Evolutionary conservation across 495 filamentous ascomycete species (phyloP).

Genomic region (Echria macrotheca): DNA sequence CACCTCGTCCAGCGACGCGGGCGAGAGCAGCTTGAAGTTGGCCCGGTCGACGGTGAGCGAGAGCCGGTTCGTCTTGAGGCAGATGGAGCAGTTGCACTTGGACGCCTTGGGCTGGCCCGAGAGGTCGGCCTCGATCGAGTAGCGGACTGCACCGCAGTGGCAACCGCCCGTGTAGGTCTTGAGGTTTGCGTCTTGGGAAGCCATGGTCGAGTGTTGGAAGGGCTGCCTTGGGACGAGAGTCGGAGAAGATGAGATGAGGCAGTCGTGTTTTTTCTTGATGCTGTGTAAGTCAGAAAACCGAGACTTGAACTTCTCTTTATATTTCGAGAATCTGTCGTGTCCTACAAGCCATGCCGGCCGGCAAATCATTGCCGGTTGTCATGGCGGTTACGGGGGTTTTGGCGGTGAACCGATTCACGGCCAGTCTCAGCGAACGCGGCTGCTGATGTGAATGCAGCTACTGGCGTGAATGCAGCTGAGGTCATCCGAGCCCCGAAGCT

Average conservation of each 20-base stretch:
- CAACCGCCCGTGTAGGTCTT: slow-evolving; percentile 8
- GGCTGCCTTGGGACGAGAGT: neutral
- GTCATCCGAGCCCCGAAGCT: too few species aligned
- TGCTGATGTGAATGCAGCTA: too few species aligned
- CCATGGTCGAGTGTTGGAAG: neutral
- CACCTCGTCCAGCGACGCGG: neutral
- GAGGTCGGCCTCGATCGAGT: slow-evolving; percentile 2
- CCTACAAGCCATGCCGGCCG: too few species aligned
- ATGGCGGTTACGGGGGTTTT: too few species aligned
- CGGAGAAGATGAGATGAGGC: neutral
- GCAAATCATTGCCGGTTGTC: too few species aligned
- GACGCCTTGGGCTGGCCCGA: neutral
- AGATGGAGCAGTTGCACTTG: slow-evolving; percentile 14
- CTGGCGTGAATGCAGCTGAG: too few species aligned
- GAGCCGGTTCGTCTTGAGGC: slow-evolving; percentile 8
- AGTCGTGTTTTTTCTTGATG: too few species aligned
- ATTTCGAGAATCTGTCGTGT: too few species aligned
- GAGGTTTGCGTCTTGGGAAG: neutral
- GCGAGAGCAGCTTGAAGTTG: slow-evolving; percentile 3
- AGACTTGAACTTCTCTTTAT: too few species aligned
- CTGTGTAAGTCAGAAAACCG: too few species aligned
- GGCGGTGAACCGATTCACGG: too few species aligned
- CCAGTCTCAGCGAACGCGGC: too few species aligned
- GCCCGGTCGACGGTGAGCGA: neutral
- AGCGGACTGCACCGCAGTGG: slow-evolving; percentile 11